Percentiles rank a stretch among this genome's conserved stretches.
phyloP scores from a whole-genome alignment of 2,329 filamentous ascomycete genomes.

The Aspergillus sp. region DNA sequence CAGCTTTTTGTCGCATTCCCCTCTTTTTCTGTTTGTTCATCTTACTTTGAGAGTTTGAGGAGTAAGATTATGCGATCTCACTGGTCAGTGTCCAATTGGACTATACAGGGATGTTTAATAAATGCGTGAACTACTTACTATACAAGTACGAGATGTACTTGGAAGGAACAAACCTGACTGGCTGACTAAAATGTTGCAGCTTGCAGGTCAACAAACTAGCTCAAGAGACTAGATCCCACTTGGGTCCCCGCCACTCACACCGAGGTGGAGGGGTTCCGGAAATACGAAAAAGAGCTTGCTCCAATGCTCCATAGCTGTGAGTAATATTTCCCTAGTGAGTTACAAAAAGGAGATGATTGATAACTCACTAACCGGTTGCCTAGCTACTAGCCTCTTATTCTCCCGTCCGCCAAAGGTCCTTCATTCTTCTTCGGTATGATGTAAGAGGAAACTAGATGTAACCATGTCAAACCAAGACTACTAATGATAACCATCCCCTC shows the following conservation, averaged over 20 bases:
- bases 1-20: not conserved
- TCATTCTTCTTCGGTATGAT: not conserved
- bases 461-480: no score
- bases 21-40: not conserved
- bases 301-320: not conserved
- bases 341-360: no score
- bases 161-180: not conserved
- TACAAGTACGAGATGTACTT: no score
- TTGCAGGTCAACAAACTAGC: not conserved
- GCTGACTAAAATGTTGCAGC: not conserved
- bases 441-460: not conserved
- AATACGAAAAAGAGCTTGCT: not conserved
- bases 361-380: no score
- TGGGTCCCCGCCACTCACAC: not conserved
- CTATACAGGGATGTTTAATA: no score
- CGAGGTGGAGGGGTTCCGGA: not conserved
- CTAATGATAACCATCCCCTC: not conserved
- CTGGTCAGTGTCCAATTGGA: no score
- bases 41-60: no score
- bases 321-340: not conserved
- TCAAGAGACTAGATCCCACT: not conserved
- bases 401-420: not conserved
- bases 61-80: no score
- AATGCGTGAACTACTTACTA: no score
- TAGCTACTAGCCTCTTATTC: not conserved